Base-by-base conservation (phyloP, 148 eudicot genomes). In the Limonium bicolor region DNA sequence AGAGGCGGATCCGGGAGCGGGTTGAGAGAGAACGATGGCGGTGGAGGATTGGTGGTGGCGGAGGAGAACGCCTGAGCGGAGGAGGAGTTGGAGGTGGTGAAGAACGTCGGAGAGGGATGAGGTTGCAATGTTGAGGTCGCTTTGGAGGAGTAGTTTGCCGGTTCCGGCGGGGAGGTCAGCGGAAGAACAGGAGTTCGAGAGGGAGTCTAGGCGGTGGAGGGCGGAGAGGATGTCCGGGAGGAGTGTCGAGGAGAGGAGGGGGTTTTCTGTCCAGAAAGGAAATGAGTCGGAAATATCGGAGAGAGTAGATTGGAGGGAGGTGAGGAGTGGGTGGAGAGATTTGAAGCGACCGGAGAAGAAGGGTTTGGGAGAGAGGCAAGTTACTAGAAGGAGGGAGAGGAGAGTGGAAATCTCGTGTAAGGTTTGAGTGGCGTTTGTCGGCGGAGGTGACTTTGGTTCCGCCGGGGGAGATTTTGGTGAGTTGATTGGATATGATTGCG, bases 111-210 rank as follows among this genome's bases (percentile, higher is more conserved):
- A 54, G 27, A 78, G 65, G 75, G 82, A 68, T 1, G 51, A 45
- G 30, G 73, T 4, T 32, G 82, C 81, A 73, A 71, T 74, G 48
- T 78, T 82, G 46, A 78, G 70, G 66, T 78, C 86, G 51, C 70
- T 62, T 59, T 78, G 86, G 67, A 74, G 62, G 14, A 67, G 54
- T 14, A 78, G 76, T 40, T 78, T 78, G 0, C 78, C 78, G n/a
- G n/a, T n/a, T n/a, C n/a, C n/a, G 54, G 26, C 27, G 4, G 52
- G 15, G 1, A 53, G 28, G 14, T 48, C 50, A 14, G 57, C 33
- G 63, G 55, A 60, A 17, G 58, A 36, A 59, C 80, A 73, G 11
- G 35, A 63, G 13, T 20, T 37, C 48, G 45, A 48, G 21, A 78
- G 72, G 12, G 54, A 29, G n/a, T 51, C 44, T 41, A 67, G 26